These are phyloP conservation scores for Scutellaria galericulata DNA, from an alignment of 257 asterid genomes.

Conservation along the genomic window DNA sequence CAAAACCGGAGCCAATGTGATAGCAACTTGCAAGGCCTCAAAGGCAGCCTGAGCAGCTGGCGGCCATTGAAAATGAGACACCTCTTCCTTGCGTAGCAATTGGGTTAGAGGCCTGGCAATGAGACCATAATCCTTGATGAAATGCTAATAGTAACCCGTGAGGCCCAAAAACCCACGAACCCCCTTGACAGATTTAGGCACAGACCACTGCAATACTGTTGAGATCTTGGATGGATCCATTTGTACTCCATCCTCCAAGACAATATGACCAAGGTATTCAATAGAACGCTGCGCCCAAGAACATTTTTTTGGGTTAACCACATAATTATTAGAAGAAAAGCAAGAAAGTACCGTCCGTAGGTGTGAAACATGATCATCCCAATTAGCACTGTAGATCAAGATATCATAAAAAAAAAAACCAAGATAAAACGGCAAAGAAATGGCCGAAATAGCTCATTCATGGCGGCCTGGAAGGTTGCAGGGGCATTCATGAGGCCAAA, in stretches of 20 bases:
- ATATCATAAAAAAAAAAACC: neutral
- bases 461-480: too few relatives aligned
- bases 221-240: neutral
- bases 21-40: neutral
- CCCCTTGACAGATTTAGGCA: neutral
- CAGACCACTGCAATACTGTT: neutral
- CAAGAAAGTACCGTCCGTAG: neutral
- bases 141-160: neutral
- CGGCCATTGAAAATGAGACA: neutral
- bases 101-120: neutral
- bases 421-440: too few relatives aligned
- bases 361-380: neutral
- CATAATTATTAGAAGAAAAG: too few relatives aligned
- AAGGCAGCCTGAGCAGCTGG: neutral
- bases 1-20: neutral
- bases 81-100: neutral
- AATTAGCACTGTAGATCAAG: neutral
- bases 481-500: too few relatives aligned
- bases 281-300: neutral
- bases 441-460: neutral
- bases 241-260: neutral
- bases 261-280: neutral
- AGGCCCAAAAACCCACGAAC: neutral
- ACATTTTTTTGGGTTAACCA: neutral
- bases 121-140: neutral